Evolutionary conservation across 495 filamentous ascomycete species (phyloP).

Genomic region (Penicillium egyptiacum): DNA sequence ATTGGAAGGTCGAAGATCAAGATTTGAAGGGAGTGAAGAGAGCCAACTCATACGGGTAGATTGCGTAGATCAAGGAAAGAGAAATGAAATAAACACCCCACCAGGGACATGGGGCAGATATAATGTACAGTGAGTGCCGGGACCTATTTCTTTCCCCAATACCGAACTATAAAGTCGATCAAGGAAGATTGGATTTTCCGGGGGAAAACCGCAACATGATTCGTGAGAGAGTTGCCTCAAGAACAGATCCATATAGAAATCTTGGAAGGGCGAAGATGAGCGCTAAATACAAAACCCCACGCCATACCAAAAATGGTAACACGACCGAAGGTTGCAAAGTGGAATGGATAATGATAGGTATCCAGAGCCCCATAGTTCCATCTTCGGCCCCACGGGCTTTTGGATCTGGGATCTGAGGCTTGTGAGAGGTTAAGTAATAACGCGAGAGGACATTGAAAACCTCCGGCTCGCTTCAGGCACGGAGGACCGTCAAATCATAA

Average conservation of each 20-base stretch:
- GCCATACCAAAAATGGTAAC: conserved; percentile 23
- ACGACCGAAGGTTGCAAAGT: conserved; percentile 22
- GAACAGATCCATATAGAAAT: background rate
- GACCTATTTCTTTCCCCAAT: background rate
- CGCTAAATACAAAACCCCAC: conserved; percentile 14
- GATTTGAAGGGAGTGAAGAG: background rate
- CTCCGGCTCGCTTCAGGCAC: background rate
- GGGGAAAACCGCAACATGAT: background rate
- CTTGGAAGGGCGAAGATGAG: conserved; percentile 8
- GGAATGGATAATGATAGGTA: conserved; percentile 23
- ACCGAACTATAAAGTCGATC: background rate
- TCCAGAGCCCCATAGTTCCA: conserved; percentile 30
- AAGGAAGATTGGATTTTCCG: background rate
- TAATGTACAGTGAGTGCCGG: background rate
- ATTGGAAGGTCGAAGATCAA: background rate
- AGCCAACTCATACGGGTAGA: background rate
- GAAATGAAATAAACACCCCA: background rate
- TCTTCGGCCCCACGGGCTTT: conserved; percentile 29
- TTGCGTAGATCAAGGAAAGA: background rate
- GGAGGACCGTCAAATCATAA: background rate
- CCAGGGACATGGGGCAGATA: background rate
- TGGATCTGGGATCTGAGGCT: background rate
- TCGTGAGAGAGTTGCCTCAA: background rate
- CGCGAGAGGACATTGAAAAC: no score
- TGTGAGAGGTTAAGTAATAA: background rate